These are phyloP conservation scores for Apiospora koreana DNA, from an alignment of 2,329 filamentous ascomycete species.

Conservation along the genomic window DNA sequence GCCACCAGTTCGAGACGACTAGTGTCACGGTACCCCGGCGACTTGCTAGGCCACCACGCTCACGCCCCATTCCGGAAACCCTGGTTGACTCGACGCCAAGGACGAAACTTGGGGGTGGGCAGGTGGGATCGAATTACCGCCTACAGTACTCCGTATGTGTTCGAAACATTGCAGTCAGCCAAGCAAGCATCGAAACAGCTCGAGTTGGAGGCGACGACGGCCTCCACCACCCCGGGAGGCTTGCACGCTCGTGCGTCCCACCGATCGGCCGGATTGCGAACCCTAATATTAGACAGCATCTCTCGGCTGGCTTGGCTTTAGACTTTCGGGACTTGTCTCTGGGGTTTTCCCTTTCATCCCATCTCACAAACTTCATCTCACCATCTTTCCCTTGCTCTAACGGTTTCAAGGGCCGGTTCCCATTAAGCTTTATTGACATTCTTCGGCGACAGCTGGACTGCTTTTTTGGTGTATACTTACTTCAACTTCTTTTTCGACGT, in stretches of 20 bases:
- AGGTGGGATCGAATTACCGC: not conserved
- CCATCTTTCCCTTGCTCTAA: not conserved
- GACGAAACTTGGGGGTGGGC: not conserved
- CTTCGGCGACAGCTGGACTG: conserved; percentile 8
- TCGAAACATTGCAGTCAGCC: not conserved
- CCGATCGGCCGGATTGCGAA: no score
- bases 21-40: not conserved
- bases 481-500: not conserved
- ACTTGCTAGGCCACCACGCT: no score
- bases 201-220: not conserved
- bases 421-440: not conserved
- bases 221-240: not conserved
- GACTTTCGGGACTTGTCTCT: not conserved
- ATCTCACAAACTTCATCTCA: not conserved
- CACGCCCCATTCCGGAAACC: no score
- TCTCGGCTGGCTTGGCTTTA: conserved; percentile 1
- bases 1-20: not conserved
- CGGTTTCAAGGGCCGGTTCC: not conserved
- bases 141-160: not conserved
- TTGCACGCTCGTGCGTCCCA: no score
- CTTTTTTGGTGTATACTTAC: conserved; percentile 1
- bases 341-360: not conserved
- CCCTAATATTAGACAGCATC: not conserved
- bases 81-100: not conserved
- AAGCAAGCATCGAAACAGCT: not conserved